phyloP scores from a whole-genome alignment of 495 filamentous ascomycete genomes.

The Bombardia bombarda region DNA sequence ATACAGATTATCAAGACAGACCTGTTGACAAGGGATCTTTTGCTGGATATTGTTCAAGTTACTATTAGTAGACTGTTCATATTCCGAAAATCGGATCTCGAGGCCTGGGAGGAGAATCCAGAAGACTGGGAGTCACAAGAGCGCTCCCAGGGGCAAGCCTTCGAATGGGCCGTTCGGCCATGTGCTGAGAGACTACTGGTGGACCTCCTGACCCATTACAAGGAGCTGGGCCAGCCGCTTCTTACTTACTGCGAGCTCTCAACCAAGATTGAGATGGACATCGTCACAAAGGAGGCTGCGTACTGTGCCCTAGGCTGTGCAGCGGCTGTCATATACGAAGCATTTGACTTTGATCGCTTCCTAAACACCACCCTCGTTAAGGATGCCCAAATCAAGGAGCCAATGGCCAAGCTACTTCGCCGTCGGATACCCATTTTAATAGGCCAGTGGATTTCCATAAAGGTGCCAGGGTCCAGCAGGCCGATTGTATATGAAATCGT shows the following conservation, averaged over 20 bases:
- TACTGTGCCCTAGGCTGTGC: slow-evolving; percentile 89
- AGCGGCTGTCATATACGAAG: slow-evolving; percentile 58
- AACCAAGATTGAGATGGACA: slow-evolving; percentile 56
- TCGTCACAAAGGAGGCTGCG: slow-evolving; percentile 83
- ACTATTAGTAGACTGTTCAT: slow-evolving; percentile 84
- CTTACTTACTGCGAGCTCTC: slow-evolving; percentile 70
- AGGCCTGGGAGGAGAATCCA: slow-evolving; percentile 85
- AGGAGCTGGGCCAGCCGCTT: slow-evolving; percentile 64
- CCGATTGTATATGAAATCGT: slow-evolving; percentile 82
- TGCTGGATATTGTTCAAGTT: slow-evolving; percentile 69
- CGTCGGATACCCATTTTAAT: slow-evolving; percentile 81
- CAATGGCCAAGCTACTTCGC: slow-evolving; percentile 78
- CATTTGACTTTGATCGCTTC: slow-evolving; percentile 75
- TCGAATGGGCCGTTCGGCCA: slow-evolving; percentile 80
- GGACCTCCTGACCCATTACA: slow-evolving; percentile 82
- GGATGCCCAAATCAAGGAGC: slow-evolving; percentile 69
- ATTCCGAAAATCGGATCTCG: slow-evolving; percentile 74
- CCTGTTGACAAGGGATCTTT: slow-evolving; percentile 65
- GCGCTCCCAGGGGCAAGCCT: slow-evolving; percentile 69
- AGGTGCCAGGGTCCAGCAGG: slow-evolving; percentile 52
- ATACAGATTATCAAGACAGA: slow-evolving; percentile 56
- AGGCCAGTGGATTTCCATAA: slow-evolving; percentile 80
- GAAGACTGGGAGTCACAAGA: slow-evolving; percentile 88
- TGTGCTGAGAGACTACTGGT: slow-evolving; percentile 92
- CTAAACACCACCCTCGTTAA: slow-evolving; percentile 63